Evolutionary conservation across 2,329 filamentous ascomycete species (phyloP), one percentile per base, ranked within the genome.

Genomic region (Diaporthe destruens): DNA sequence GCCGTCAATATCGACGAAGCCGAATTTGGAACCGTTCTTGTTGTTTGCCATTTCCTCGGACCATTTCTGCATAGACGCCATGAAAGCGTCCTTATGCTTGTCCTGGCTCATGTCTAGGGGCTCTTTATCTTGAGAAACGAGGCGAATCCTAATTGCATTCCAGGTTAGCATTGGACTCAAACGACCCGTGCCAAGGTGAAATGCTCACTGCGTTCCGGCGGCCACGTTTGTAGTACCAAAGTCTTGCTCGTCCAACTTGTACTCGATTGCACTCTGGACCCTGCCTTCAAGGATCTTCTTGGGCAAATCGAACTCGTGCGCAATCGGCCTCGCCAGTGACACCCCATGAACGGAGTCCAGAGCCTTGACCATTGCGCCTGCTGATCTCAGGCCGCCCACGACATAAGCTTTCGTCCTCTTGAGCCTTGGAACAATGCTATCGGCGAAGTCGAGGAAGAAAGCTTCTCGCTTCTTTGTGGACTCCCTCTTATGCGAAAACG

Each of bases 401-500:
- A 89, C 80, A 76, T 87, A 89, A 1, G 82, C 81, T 77, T 84
- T 86, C 1, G 87, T 90, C 78, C 86, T 84, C 4, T 72, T 82
- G 53, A 88, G 79, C 12, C 78, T 80, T 42, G 86, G 79, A 36
- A 82, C 79, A 80, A 90, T 84, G 71, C 81, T 75, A 74, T 87
- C 82, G 0, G 88, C 87, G 74, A 89, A 90, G 6, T 89, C 87
- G 73, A 90, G 77, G 82, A 90, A 90, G 83, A 89, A 90, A 2
- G 85, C 84, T 76, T 89, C 87, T 5, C 87, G 83, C 80, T 86
- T 85, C 77, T 84, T 84, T 16, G 88, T 90, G 20, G 83, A 86
- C 54, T 90, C 88, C 69, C 85, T 82, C 80, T 87, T 83, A 79
- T 88, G 84, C 2, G 75, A 77, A 75, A 89, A 88, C 0, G 84